These are phyloP conservation scores for Brassica juncea DNA, from an alignment of 345 rosid genomes.

Conservation along the genomic window DNA sequence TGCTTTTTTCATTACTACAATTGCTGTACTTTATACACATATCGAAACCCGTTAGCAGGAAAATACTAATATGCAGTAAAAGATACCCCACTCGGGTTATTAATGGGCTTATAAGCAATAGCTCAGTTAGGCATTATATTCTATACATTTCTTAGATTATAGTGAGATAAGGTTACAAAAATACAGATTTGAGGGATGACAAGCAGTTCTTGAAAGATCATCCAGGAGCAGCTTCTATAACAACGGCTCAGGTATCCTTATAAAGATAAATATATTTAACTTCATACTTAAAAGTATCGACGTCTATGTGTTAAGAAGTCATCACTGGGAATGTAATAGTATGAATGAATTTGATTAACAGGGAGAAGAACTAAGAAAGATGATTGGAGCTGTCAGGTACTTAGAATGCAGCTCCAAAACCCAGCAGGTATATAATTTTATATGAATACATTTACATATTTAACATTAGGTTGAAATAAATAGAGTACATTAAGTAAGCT, in stretches of 20 bases:
- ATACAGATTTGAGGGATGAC: conserved; percentile 67
- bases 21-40: not conserved
- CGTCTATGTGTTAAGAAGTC: not conserved
- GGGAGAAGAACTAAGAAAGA: conserved; percentile 77
- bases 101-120: not conserved
- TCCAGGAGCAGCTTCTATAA: conserved; percentile 64
- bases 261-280: not conserved
- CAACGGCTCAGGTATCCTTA: conserved; percentile 57
- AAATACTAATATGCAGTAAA: not conserved
- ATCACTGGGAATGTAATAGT: not conserved
- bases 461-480: not conserved
- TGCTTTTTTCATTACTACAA: not conserved
- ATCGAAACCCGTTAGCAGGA: not conserved
- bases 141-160: not conserved
- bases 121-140: not conserved
- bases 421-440: conserved; percentile 54
- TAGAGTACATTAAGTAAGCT: not conserved
- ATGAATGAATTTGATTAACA: conserved; percentile 28
- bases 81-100: not conserved
- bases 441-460: not conserved
- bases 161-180: not conserved
- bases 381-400: conserved; percentile 73
- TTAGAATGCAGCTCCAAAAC: conserved; percentile 85
- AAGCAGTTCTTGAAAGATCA: conserved; percentile 58
- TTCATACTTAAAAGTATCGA: not conserved